Evolutionary conservation across 1,139 yeast species (phyloP).

Genomic region (Zygosaccharomyces sapae): DNA sequence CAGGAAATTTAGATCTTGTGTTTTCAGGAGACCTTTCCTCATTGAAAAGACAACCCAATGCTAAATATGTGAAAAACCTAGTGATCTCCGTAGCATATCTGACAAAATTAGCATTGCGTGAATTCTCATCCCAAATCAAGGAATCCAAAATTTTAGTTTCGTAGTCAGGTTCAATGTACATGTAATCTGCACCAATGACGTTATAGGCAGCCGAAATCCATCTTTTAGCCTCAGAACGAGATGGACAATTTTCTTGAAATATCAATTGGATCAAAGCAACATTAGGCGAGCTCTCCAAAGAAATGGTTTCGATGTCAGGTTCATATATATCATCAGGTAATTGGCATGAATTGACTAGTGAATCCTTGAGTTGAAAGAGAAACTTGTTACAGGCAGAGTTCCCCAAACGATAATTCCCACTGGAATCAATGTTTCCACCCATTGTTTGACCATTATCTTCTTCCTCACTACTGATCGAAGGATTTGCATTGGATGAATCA

Average conservation of each 20-base stretch:
- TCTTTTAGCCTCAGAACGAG: slow-evolving; percentile 13
- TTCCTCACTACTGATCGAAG: slow-evolving; percentile 2
- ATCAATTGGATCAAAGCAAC: slow-evolving; percentile 9
- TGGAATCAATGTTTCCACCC: not conserved
- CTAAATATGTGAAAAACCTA: slow-evolving; percentile 14
- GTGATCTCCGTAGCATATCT: slow-evolving; percentile 15
- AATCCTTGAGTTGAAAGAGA: slow-evolving; percentile 14
- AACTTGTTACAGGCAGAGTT: slow-evolving; percentile 19
- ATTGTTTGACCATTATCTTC: not conserved
- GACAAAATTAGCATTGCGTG: slow-evolving; percentile 1
- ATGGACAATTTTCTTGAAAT: slow-evolving; percentile 12
- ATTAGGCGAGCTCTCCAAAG: slow-evolving; percentile 10
- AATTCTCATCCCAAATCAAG: slow-evolving; percentile 4
- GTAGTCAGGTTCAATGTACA: slow-evolving; percentile 17
- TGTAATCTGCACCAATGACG: slow-evolving; percentile 20
- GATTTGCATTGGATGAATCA: slow-evolving; percentile 3
- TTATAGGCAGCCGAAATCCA: slow-evolving; percentile 12
- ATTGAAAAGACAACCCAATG: slow-evolving; percentile 12
- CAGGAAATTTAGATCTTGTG: slow-evolving; percentile 13
- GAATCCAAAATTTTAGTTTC: slow-evolving; percentile 6
- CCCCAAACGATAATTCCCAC: slow-evolving; percentile 11
- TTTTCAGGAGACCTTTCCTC: slow-evolving; percentile 7
- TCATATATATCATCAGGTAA: slow-evolving; percentile 2
- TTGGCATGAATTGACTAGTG: slow-evolving; percentile 10
- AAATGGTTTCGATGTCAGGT: slow-evolving; percentile 7